These are phyloP conservation scores for Delitschia confertaspora DNA, from an alignment of 495 filamentous ascomycete species.

Conservation along the genomic window DNA sequence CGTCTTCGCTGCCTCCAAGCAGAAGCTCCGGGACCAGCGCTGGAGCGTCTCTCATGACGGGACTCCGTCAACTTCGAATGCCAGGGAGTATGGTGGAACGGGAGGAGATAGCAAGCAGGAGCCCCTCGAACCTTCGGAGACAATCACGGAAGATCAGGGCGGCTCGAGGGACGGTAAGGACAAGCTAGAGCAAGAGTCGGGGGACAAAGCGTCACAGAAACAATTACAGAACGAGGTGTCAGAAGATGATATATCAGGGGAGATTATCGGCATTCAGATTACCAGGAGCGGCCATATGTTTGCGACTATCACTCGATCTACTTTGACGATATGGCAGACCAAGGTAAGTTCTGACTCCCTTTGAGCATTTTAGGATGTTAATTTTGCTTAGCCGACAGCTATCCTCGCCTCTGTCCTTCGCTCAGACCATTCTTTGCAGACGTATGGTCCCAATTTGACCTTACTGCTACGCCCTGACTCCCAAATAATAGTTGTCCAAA, in stretches of 20 bases:
- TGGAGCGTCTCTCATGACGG: conserved; percentile 16
- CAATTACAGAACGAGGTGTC: background rate
- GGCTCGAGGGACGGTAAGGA: too few relatives aligned
- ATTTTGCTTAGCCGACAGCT: conserved; percentile 61
- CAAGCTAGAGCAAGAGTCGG: too few relatives aligned
- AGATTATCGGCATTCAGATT: conserved; percentile 63
- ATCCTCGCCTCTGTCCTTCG: conserved; percentile 78
- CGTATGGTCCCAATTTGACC: conserved; percentile 76
- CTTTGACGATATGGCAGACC: conserved; percentile 88
- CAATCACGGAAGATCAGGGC: too few relatives aligned
- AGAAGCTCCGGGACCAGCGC: conserved; percentile 11
- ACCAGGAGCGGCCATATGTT: conserved; percentile 81
- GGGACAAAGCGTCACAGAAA: too few relatives aligned
- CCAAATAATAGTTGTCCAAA: conserved; percentile 86
- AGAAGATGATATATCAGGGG: conserved; percentile 21
- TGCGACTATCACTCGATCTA: conserved; percentile 73
- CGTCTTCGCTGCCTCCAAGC: conserved; percentile 29
- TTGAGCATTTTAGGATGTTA: conserved; percentile 1
- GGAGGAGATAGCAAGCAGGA: background rate
- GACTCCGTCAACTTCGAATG: background rate
- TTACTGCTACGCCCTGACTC: conserved; percentile 86
- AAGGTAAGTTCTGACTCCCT: conserved; percentile 53
- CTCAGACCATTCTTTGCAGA: conserved; percentile 64
- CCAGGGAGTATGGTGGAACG: background rate
- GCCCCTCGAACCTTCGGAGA: conserved; percentile 3